Evolutionary conservation across 768 basidiomycete genomes (phyloP), one percentile per base, ranked within the genome.

Genomic region (Fibroporia radiculosa): DNA sequence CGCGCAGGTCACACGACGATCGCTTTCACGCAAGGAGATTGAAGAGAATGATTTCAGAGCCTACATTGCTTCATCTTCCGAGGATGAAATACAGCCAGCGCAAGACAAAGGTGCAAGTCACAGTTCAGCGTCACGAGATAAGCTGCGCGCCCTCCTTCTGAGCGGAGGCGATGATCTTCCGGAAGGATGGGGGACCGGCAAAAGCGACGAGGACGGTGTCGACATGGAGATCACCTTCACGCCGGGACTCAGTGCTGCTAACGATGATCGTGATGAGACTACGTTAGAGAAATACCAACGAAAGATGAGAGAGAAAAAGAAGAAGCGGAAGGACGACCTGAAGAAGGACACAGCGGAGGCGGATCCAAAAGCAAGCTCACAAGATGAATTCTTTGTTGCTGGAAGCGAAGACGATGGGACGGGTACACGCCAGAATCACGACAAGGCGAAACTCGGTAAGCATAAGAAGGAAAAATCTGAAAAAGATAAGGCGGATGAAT

Each of bases 201-300:
- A 68, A 20, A 59, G 56, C 23, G 58, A 62, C 13, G 65, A 61
- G 31, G 67, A 59, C 16, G 67, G 63, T 31, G 74, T 82, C 7
- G 90, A 93, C 46, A 87, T 99, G 87, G 84, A 97, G 66, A 85
- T 99, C 57, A 97, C 95, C 0, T 98, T 99, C 62, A 82, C 77
- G 13, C 90, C 96, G 2, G 95, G 83, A 4, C 67, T 98, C 29
- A 80, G 71, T 46, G 76, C 70, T 39, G 60, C 63, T 50, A 64
- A 62, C 47, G 74, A 70, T 52, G 69, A 68, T 10, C 13, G 72
- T 41, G 77, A 88, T n/a, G 84, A 95, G 68, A 97, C 87, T 4
- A 88, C 91, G 1, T 64, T 98, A 26, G 91, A 93, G 58, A 80
- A 67, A 56, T 99, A 99, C 63, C 83, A 88, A 62, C 70, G 85